Evolutionary conservation across 805 yeast species (phyloP).

Genomic region (Zygosaccharomyces pseudorouxii): DNA sequence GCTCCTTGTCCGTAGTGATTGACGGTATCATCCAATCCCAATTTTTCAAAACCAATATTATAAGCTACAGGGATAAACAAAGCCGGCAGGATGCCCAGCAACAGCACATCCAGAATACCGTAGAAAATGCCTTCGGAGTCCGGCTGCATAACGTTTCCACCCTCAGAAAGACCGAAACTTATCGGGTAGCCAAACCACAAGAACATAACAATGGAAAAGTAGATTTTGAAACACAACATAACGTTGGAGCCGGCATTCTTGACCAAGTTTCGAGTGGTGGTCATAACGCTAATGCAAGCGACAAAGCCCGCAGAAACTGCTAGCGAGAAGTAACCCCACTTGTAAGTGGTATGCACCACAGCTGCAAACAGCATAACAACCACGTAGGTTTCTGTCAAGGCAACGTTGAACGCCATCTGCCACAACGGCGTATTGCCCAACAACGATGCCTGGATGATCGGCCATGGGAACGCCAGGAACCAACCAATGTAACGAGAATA

Average conservation of each 20-base stretch:
- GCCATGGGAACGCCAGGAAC: conserved; percentile 49
- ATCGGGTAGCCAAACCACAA: conserved; percentile 42
- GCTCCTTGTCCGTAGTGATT: conserved; percentile 1
- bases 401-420: conserved; percentile 30
- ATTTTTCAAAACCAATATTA: conserved; percentile 23
- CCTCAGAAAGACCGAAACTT: conserved; percentile 42
- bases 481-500: conserved; percentile 55
- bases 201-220: conserved; percentile 29
- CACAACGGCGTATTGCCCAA: conserved; percentile 26
- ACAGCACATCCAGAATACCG: conserved; percentile 51
- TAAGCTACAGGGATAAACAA: conserved; percentile 22
- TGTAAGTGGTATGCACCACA: conserved; percentile 43
- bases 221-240: conserved; percentile 25
- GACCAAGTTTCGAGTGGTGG: conserved; percentile 26
- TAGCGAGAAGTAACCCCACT: conserved; percentile 50
- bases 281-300: conserved; percentile 22
- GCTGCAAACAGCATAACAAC: conserved; percentile 44
- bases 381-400: conserved; percentile 40
- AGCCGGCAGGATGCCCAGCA: conserved; percentile 36
- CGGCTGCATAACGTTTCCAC: conserved; percentile 57
- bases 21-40: conserved; percentile 14
- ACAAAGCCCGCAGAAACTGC: conserved; percentile 28
- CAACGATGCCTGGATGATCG: conserved; percentile 35
- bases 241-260: conserved; percentile 22
- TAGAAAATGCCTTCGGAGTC: conserved; percentile 56